These are phyloP conservation scores for Neurospora terricola DNA, from an alignment of 495 filamentous ascomycete genomes.

Conservation along the genomic window DNA sequence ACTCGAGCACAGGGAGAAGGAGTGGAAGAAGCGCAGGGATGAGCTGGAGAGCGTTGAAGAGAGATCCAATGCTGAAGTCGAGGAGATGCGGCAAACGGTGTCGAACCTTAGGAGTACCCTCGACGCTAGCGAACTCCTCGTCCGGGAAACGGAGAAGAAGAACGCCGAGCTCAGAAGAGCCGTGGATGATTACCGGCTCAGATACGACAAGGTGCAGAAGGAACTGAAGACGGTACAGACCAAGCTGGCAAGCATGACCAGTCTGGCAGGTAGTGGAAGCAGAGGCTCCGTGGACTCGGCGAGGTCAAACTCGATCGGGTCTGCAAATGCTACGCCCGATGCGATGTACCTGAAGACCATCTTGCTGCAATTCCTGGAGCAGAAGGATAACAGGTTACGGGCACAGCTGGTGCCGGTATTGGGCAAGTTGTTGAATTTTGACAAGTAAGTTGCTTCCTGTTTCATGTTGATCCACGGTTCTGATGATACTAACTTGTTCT, in stretches of 20 bases:
- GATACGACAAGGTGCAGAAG: conserved; percentile 72
- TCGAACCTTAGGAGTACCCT: conserved; percentile 65
- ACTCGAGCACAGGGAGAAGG: conserved; percentile 51
- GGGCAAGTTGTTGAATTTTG: conserved; percentile 84
- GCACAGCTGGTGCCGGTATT: conserved; percentile 86
- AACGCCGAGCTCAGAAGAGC: conserved; percentile 62
- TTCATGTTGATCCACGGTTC: background rate
- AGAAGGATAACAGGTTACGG: conserved; percentile 84
- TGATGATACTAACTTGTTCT: conserved; percentile 3
- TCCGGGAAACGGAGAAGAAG: conserved; percentile 70
- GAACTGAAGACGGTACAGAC: conserved; percentile 39
- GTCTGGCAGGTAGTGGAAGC: conserved; percentile 9
- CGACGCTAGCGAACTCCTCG: conserved; percentile 80
- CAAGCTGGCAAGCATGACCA: conserved; percentile 14
- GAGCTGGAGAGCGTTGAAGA: conserved; percentile 64
- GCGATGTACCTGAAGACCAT: conserved; percentile 93
- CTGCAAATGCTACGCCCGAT: conserved; percentile 42
- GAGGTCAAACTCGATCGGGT: background rate
- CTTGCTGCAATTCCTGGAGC: conserved; percentile 86
- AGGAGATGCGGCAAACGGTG: conserved; percentile 70
- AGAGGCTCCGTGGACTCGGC: conserved; percentile 6
- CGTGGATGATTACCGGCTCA: conserved; percentile 64
- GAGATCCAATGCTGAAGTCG: conserved; percentile 56
- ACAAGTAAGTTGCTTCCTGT: conserved; percentile 50
- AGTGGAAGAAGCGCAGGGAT: conserved; percentile 58